Conservation (phyloP, 2,329 filamentous ascomycete species). For the Biscogniauxia marginata region DNA sequence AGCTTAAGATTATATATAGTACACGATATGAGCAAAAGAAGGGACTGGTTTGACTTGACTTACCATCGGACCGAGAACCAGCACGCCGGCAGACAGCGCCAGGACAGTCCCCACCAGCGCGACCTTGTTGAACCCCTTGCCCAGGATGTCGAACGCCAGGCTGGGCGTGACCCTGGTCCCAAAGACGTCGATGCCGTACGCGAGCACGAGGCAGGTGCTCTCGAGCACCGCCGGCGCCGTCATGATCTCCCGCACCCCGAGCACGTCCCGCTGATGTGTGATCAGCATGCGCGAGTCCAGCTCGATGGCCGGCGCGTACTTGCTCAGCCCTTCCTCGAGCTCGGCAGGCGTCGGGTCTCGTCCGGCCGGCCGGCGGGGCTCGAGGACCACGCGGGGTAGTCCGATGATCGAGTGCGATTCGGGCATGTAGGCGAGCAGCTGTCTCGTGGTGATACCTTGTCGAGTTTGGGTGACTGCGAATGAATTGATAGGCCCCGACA, state of each 20-base stretch:
- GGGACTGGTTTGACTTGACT: too few species aligned
- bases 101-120: constrained; percentile 81
- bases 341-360: constrained; percentile 80
- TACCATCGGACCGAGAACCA: constrained; percentile 82
- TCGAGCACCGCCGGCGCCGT: constrained; percentile 79
- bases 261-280: constrained; percentile 77
- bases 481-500: constrained; percentile 74
- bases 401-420: constrained; percentile 72
- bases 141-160: constrained; percentile 86
- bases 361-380: constrained; percentile 82
- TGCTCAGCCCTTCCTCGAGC: constrained; percentile 76
- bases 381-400: constrained; percentile 75
- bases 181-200: constrained; percentile 86
- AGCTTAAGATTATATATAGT: not conserved
- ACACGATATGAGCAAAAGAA: constrained; percentile 1
- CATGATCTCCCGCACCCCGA: constrained; percentile 72
- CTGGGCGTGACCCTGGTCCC: constrained; percentile 85
- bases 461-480: constrained; percentile 85
- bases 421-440: constrained; percentile 77
- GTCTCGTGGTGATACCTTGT: constrained; percentile 84
- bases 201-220: constrained; percentile 87
- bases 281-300: constrained; percentile 80
- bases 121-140: constrained; percentile 89
- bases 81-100: constrained; percentile 73
- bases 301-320: constrained; percentile 74